These are phyloP conservation scores for Saccharomycopsis crataegensis DNA, from an alignment of 1,139 yeast genomes.

Conservation along the genomic window DNA sequence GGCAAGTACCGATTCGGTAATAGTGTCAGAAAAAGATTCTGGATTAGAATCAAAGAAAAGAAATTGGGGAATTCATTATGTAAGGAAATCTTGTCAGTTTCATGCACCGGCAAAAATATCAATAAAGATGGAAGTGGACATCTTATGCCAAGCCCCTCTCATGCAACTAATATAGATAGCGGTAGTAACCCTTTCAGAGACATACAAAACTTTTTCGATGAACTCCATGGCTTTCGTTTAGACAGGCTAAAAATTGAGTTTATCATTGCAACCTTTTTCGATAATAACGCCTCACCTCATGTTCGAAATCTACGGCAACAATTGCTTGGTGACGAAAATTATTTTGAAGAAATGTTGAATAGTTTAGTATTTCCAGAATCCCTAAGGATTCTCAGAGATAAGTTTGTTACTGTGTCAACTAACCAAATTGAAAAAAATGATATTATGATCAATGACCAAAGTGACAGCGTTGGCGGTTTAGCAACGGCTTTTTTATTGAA, in stretches of 20 bases:
- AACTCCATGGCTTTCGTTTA: not conserved
- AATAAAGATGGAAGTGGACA: not conserved
- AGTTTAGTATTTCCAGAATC: constrained; percentile 4
- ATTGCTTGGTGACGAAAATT: not conserved
- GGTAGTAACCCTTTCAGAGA: too few species aligned
- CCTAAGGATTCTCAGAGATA: not conserved
- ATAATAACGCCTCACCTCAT: too few species aligned
- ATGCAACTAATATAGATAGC: not conserved
- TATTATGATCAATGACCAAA: too few species aligned
- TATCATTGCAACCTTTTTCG: not conserved
- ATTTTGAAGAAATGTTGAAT: not conserved
- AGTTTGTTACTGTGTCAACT: not conserved
- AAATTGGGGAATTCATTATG: too few species aligned
- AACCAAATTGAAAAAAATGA: too few species aligned
- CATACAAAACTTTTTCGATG: not conserved
- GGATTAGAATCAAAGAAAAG: constrained; percentile 42
- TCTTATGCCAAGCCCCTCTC: not conserved
- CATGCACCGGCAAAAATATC: too few species aligned
- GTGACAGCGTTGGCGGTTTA: too few species aligned
- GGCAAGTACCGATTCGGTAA: constrained; percentile 49
- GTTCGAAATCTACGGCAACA: too few species aligned
- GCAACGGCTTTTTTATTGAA: too few species aligned
- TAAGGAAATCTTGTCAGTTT: not conserved
- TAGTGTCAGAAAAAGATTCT: constrained; percentile 52
- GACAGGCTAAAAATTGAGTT: constrained; percentile 3